phyloP scores from a whole-genome alignment of 2,329 filamentous ascomycete species.

The Emergomyces africanus region DNA sequence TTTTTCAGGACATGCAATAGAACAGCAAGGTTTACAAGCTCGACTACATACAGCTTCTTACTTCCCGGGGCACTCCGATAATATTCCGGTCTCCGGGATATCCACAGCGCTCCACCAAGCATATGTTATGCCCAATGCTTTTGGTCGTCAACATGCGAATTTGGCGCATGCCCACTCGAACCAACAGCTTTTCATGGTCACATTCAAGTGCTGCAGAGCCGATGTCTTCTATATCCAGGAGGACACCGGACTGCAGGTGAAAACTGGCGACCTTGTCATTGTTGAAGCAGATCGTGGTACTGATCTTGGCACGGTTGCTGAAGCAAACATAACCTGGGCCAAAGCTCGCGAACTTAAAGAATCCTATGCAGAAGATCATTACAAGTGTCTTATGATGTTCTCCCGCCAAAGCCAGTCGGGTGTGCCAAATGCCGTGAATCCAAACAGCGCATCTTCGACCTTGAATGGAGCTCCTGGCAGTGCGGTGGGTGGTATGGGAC shows the following conservation, averaged over 20 bases:
- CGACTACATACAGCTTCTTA: slow-evolving; percentile 32
- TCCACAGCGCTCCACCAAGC: slow-evolving; percentile 27
- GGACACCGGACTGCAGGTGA: slow-evolving; percentile 81
- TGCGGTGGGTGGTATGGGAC: slow-evolving; percentile 66
- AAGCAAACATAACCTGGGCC: slow-evolving; percentile 77
- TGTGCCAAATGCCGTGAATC: slow-evolving; percentile 27
- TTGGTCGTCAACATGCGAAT: slow-evolving; percentile 26
- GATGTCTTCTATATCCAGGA: slow-evolving; percentile 97
- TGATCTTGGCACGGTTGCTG: slow-evolving; percentile 83
- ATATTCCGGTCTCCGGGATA: slow-evolving; percentile 18
- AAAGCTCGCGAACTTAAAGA: slow-evolving; percentile 81
- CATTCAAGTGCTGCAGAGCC: slow-evolving; percentile 91
- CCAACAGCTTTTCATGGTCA: slow-evolving; percentile 63
- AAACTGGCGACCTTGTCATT: slow-evolving; percentile 86
- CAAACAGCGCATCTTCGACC: slow-evolving; percentile 47
- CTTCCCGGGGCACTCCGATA: slow-evolving; percentile 27
- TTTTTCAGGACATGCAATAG: slow-evolving; percentile 19
- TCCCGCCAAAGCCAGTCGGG: slow-evolving; percentile 55
- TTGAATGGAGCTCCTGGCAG: slow-evolving; percentile 53
- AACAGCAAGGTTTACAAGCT: slow-evolving; percentile 27
- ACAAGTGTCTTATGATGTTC: slow-evolving; percentile 99
- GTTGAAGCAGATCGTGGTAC: slow-evolving; percentile 95
- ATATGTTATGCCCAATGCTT: slow-evolving; percentile 26
- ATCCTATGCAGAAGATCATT: slow-evolving; percentile 87
- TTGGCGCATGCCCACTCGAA: slow-evolving; percentile 27